Conservation (phyloP, 257 asterid genomes). For the Nicotiana obtusifolia region DNA sequence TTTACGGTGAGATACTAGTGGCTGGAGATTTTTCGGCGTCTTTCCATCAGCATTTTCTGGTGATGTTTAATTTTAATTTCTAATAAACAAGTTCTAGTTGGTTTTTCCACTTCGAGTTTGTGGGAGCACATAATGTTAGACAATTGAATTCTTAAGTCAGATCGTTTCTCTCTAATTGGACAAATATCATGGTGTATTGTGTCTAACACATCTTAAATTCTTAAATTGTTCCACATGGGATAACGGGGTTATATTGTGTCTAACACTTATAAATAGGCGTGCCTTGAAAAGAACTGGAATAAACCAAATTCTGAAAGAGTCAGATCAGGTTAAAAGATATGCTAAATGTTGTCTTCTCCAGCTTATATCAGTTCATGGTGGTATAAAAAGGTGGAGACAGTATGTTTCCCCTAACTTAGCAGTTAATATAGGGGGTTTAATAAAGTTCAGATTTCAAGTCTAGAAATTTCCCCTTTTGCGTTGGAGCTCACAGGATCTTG, state of each 20-base stretch:
- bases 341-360: neutral
- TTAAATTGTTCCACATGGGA: neutral
- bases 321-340: neutral
- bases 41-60: neutral
- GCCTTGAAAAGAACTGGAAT: neutral
- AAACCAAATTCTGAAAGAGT: neutral
- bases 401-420: neutral
- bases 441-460: neutral
- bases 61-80: neutral
- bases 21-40: neutral
- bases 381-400: neutral
- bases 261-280: neutral
- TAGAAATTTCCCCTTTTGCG: neutral
- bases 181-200: neutral
- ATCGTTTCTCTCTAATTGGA: neutral
- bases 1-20: neutral
- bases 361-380: constrained; percentile 4
- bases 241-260: neutral
- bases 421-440: neutral
- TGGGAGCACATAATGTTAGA: neutral
- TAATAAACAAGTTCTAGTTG: neutral
- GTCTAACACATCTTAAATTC: neutral
- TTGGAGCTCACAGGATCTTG: neutral
- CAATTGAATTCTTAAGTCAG: neutral
- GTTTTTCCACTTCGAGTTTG: neutral